phyloP scores from a whole-genome alignment of 495 filamentous ascomycete genomes.

The Coniosporium apollinis region DNA sequence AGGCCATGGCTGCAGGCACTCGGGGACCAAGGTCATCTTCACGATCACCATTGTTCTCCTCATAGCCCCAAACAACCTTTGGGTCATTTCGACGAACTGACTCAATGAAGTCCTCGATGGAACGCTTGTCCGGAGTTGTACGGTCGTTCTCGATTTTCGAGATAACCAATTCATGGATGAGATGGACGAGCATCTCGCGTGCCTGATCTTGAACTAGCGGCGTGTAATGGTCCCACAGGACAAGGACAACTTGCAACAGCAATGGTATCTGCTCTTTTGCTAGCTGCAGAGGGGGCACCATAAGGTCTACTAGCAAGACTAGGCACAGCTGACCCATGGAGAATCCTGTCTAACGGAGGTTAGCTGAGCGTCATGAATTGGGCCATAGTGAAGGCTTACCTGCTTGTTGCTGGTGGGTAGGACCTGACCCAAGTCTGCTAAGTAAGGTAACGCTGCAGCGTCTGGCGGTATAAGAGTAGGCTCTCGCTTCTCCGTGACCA shows the following conservation, averaged over 20 bases:
- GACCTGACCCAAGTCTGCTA: conserved; percentile 65
- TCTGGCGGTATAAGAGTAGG: conserved; percentile 56
- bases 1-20: conserved; percentile 76
- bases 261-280: conserved; percentile 61
- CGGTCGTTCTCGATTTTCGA: conserved; percentile 69
- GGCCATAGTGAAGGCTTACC: conserved; percentile 20
- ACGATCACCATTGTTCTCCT: conserved; percentile 62
- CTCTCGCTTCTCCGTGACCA: conserved; percentile 76
- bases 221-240: conserved; percentile 93
- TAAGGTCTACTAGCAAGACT: conserved; percentile 86
- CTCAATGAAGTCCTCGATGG: conserved; percentile 81
- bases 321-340: conserved; percentile 85
- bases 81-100: conserved; percentile 72
- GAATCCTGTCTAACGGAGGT: conserved; percentile 42
- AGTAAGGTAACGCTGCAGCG: conserved; percentile 59
- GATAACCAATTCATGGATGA: conserved; percentile 92
- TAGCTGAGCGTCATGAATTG: conserved; percentile 5
- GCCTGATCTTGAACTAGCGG: conserved; percentile 93
- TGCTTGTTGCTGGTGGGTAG: conserved; percentile 82
- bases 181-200: conserved; percentile 91
- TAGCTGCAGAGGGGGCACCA: conserved; percentile 79
- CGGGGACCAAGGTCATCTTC: conserved; percentile 49
- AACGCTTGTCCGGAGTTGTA: conserved; percentile 44
- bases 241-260: conserved; percentile 76
- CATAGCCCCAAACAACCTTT: conserved; percentile 81